These are phyloP conservation scores for Penicillium verhagenii DNA, from an alignment of 495 filamentous ascomycete genomes.

Conservation along the genomic window DNA sequence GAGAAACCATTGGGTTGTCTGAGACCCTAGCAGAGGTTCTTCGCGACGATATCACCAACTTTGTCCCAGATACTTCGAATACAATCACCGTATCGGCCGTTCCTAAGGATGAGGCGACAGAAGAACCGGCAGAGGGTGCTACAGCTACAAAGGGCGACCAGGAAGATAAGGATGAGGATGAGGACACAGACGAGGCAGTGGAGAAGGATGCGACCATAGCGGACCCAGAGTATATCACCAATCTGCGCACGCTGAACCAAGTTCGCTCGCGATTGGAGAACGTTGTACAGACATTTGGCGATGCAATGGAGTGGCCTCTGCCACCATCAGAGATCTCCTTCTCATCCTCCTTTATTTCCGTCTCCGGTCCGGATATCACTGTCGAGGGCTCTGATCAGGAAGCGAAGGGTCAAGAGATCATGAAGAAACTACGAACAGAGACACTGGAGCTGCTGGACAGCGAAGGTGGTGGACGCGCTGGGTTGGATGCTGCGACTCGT, in stretches of 20 bases:
- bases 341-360: conserved; percentile 74
- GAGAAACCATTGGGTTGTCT: conserved; percentile 74
- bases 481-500: conserved; percentile 64
- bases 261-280: conserved; percentile 79
- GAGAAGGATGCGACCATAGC: background rate
- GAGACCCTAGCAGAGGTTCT: conserved; percentile 74
- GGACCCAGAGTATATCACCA: conserved; percentile 70
- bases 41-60: conserved; percentile 64
- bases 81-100: background rate
- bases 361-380: conserved; percentile 70
- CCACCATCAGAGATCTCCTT: conserved; percentile 74
- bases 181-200: background rate
- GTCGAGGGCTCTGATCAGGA: conserved; percentile 65
- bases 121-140: conserved; percentile 10
- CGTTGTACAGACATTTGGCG: conserved; percentile 84
- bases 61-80: conserved; percentile 55
- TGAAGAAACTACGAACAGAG: conserved; percentile 67
- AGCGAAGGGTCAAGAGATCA: conserved; percentile 73
- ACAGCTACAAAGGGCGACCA: conserved; percentile 13
- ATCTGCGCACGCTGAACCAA: conserved; percentile 78
- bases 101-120: conserved; percentile 7
- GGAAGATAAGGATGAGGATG: conserved; percentile 9
- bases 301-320: conserved; percentile 90
- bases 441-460: conserved; percentile 64
- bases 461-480: conserved; percentile 35